Evolutionary conservation across 441 rosid species (phyloP).

Genomic region (Gossypium trilobum): DNA sequence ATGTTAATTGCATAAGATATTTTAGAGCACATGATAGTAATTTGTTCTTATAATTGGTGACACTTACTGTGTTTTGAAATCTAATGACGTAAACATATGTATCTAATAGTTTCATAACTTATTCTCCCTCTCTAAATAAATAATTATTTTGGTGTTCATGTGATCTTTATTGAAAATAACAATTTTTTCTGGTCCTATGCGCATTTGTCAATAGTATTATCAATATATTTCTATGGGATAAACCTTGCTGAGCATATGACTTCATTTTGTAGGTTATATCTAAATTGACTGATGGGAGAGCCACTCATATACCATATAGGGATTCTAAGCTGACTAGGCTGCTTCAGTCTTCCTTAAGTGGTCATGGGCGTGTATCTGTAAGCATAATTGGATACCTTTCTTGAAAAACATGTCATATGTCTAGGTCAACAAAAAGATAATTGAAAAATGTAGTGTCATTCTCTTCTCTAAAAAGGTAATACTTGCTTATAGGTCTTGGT

Average conservation of each 20-base stretch:
- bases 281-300: slow-evolving; percentile 52
- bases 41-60: too few species aligned
- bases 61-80: neutral
- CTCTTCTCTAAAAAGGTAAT: slow-evolving; percentile 9
- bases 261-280: slow-evolving; percentile 68
- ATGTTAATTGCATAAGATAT: neutral
- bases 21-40: neutral
- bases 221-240: neutral
- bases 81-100: neutral
- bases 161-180: neutral
- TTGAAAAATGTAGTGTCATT: neutral
- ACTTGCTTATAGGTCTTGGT: neutral
- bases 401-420: slow-evolving; percentile 4
- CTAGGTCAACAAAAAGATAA: slow-evolving; percentile 4
- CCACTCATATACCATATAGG: slow-evolving; percentile 67
- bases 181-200: neutral
- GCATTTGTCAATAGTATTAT: neutral
- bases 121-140: neutral
- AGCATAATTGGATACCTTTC: slow-evolving; percentile 23
- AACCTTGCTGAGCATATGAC: slow-evolving; percentile 13
- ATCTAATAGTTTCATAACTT: neutral
- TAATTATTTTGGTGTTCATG: neutral
- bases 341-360: slow-evolving; percentile 67
- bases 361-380: slow-evolving; percentile 80
- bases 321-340: slow-evolving; percentile 74